Conservation (phyloP, 345 rosid genomes). For the Cardamine resedifolia region DNA sequence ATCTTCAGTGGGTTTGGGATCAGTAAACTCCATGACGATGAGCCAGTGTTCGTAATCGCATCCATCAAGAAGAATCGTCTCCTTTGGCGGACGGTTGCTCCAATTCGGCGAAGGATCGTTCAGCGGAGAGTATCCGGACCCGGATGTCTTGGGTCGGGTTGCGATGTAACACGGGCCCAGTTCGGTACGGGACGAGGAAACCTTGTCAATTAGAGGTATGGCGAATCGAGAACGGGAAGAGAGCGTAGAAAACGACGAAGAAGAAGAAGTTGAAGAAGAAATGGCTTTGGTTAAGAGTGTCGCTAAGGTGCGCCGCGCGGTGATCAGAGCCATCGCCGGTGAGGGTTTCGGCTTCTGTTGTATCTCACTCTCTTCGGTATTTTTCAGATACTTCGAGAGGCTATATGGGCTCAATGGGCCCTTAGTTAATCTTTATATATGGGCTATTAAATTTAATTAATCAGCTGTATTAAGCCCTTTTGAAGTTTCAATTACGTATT, state of each 20-base stretch:
- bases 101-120: constrained; percentile 91
- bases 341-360: constrained; percentile 30
- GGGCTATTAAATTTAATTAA: background rate
- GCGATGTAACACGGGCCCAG: constrained; percentile 37
- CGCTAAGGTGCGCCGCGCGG: constrained; percentile 55
- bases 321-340: constrained; percentile 58
- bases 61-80: constrained; percentile 87
- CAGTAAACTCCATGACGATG: constrained; percentile 84
- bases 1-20: constrained; percentile 79
- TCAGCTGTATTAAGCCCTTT: background rate
- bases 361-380: background rate
- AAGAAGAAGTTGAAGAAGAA: constrained; percentile 36
- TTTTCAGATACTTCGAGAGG: constrained; percentile 6
- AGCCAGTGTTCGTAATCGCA: constrained; percentile 98
- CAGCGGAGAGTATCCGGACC: constrained; percentile 81
- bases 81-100: constrained; percentile 93
- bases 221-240: constrained; percentile 55
- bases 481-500: background rate
- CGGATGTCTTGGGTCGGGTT: constrained; percentile 63
- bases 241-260: constrained; percentile 30
- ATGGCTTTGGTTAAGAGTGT: constrained; percentile 41
- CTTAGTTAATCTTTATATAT: background rate
- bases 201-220: constrained; percentile 45
- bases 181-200: constrained; percentile 20
- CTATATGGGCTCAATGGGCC: constrained; percentile 28